Evolutionary conservation across 495 filamentous ascomycete genomes (phyloP), one percentile per base, ranked within the genome.

Genomic region (Lepraria neglecta): DNA sequence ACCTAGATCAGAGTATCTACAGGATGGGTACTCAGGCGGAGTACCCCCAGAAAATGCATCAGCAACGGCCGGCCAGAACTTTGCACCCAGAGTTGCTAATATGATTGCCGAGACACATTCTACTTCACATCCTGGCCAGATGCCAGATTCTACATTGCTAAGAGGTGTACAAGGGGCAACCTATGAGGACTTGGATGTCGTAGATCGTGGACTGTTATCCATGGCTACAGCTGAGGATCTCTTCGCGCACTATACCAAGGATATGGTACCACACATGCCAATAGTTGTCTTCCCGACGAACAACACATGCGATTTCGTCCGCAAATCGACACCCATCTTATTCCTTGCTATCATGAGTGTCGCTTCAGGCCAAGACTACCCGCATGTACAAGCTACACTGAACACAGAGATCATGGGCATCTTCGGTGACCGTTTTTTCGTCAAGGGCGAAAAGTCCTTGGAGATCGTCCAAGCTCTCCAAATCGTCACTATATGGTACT

Each of bases 391-490:
- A 65, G 70, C 73, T 11, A 65, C 73, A 3, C 74, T 97, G 28
- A 81, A 84, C 0, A 82, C 82, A 50, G 87, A 95, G 67, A 72
- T 89, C 58, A 88, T 90, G 75, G 80, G 79, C 61, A 72, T 83
- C 30, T 82, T 94, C 48, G 89, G 88, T 10, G 85, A 95, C 24
- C 80, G 83, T 28, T 79, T 94, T 45, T 81, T 95, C 59, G 74
- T 88, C 38, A 82, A 82, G 38, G 89, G 88, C 14, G 86, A 90
- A 58, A 97, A 96, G 74, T 87, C 82, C 9, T 74, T 97, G 12
- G 92, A 97, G 67, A 73, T 97, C 1, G 82, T 96, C 12, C 92
- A 97, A 74, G 83, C 89, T 1, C 71, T 97, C 12, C 76, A 90
- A 40, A 74, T 96, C 24, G 76, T 78, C 30, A 82, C 82, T 17